Evolutionary conservation across 2,329 filamentous ascomycete species (phyloP).

Genomic region (Chrysoporthe puriensis): DNA sequence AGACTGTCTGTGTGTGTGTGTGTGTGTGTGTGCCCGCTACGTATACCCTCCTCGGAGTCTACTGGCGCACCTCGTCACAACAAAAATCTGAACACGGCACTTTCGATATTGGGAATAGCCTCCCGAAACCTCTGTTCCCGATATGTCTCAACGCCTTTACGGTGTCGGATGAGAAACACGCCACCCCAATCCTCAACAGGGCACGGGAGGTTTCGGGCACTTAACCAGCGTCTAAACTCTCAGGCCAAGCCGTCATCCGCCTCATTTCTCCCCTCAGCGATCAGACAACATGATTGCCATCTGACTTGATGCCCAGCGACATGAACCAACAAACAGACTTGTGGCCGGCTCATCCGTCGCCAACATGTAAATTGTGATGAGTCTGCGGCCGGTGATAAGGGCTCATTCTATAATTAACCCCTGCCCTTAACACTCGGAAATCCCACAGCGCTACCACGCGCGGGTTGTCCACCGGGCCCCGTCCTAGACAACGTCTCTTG

Average conservation of each 20-base stretch:
- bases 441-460: background rate
- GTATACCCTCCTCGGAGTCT: conserved; percentile 7
- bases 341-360: no score
- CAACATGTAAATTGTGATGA: no score
- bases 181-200: conserved; percentile 7
- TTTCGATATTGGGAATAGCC: conserved; percentile 23
- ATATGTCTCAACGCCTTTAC: conserved; percentile 12
- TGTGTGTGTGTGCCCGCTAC: background rate
- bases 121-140: conserved; percentile 14
- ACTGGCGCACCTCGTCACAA: background rate
- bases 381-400: no score
- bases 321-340: background rate
- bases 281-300: conserved; percentile 22
- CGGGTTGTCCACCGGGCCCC: background rate
- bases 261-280: conserved; percentile 4
- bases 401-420: background rate
- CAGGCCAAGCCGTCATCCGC: background rate
- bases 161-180: conserved; percentile 14
- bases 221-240: background rate
- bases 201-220: conserved; percentile 7
- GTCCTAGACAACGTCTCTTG: background rate
- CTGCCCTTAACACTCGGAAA: background rate
- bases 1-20: background rate
- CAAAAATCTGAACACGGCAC: conserved; percentile 8
- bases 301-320: background rate